Percentiles rank a stretch among this genome's conserved stretches.
Conservation (phyloP, 1,139 yeast species). For the Pichia sp. region DNA sequence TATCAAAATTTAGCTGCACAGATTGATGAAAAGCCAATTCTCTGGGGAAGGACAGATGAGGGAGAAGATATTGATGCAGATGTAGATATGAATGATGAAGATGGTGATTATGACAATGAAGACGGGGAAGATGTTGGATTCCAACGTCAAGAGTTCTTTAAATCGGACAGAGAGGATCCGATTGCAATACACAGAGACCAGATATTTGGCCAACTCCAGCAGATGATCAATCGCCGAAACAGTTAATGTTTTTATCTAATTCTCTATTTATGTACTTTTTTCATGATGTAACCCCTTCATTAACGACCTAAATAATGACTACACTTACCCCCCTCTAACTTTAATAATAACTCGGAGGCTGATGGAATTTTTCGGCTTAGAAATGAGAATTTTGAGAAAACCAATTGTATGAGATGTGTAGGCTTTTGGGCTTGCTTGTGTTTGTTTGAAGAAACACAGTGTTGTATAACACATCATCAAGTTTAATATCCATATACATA, state of each 20-base stretch:
- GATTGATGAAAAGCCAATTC: slow-evolving; percentile 12
- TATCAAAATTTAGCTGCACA: slow-evolving; percentile 29
- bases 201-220: slow-evolving; percentile 52
- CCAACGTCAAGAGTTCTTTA: slow-evolving; percentile 46
- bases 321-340: no score
- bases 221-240: slow-evolving; percentile 34
- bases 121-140: slow-evolving; percentile 28
- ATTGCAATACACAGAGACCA: slow-evolving; percentile 57
- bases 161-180: slow-evolving; percentile 51
- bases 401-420: no score
- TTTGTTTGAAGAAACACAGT: no score
- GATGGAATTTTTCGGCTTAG: no score
- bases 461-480: no score
- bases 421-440: no score
- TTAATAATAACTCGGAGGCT: no score
- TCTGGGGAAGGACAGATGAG: slow-evolving; percentile 6
- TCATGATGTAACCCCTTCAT: no score
- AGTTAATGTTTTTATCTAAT: not conserved
- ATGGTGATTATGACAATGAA: slow-evolving; percentile 25
- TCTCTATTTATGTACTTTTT: no score
- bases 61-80: slow-evolving; percentile 23
- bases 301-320: no score
- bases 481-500: no score
- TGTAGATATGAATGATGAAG: slow-evolving; percentile 23
- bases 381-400: no score